These are phyloP conservation scores for Apiotrichum mycotoxinovorans DNA, from an alignment of 1,284 basidiomycete genomes.

Conservation along the genomic window DNA sequence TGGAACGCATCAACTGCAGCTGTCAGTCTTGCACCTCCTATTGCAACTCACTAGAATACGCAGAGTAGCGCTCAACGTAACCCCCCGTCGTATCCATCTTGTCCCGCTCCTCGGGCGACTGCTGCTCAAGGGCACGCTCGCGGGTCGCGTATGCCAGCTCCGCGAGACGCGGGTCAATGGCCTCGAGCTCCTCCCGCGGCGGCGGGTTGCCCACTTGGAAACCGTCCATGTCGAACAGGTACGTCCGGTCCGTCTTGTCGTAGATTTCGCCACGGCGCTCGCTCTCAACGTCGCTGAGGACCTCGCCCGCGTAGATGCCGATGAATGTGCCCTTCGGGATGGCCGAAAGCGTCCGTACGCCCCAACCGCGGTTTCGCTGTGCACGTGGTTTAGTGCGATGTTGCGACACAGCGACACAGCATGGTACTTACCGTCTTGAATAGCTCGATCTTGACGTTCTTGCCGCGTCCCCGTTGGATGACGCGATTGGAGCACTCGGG, in stretches of 20 bases:
- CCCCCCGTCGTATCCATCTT: too few species aligned
- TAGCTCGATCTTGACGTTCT: slow-evolving; percentile 61
- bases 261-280: slow-evolving; percentile 67
- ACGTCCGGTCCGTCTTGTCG: slow-evolving; percentile 71
- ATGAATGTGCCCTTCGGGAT: slow-evolving; percentile 70
- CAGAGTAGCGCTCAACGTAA: slow-evolving; percentile 36
- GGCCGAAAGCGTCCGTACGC: slow-evolving; percentile 58
- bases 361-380: slow-evolving; percentile 68
- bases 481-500: slow-evolving; percentile 78
- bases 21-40: slow-evolving; percentile 18
- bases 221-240: slow-evolving; percentile 78
- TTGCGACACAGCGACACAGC: not conserved
- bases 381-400: too few species aligned
- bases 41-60: slow-evolving; percentile 38
- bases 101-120: slow-evolving; percentile 13
- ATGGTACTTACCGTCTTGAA: slow-evolving; percentile 52
- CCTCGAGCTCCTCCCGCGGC: slow-evolving; percentile 24
- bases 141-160: slow-evolving; percentile 28
- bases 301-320: slow-evolving; percentile 79
- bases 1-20: slow-evolving; percentile 76
- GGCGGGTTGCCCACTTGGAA: slow-evolving; percentile 58
- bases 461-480: slow-evolving; percentile 71
- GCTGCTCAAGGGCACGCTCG: slow-evolving; percentile 14
- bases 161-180: slow-evolving; percentile 37
- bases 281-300: slow-evolving; percentile 64